phyloP scores from a whole-genome alignment of 2,329 filamentous ascomycete genomes.

The Furcasterigmium furcatum region DNA sequence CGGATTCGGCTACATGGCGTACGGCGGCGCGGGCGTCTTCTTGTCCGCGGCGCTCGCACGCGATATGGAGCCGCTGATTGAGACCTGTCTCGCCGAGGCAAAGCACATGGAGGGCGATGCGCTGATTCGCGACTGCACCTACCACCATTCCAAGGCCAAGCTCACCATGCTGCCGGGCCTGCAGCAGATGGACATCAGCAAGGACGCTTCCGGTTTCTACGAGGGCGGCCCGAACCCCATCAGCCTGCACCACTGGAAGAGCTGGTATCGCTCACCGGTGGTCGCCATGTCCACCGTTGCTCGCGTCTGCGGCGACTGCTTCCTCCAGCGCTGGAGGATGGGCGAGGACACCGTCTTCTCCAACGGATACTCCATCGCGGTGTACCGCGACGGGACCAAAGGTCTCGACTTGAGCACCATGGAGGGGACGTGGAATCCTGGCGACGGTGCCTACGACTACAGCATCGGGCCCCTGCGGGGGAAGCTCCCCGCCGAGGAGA shows the following conservation, averaged over 20 bases:
- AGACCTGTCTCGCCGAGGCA: constrained; percentile 43
- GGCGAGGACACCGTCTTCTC: constrained; percentile 45
- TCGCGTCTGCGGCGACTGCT: constrained; percentile 54
- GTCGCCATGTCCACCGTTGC: constrained; percentile 45
- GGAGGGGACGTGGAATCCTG: constrained; percentile 51
- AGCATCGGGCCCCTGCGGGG: constrained; percentile 49
- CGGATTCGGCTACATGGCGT: constrained; percentile 56
- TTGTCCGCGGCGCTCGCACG: constrained; percentile 48
- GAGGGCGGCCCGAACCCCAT: constrained; percentile 52
- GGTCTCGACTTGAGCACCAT: constrained; percentile 39
- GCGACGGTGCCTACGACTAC: constrained; percentile 44
- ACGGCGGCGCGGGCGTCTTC: constrained; percentile 59
- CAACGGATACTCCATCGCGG: constrained; percentile 56
- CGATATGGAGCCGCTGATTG: constrained; percentile 42
- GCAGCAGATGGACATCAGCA: constrained; percentile 54
- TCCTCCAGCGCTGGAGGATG: constrained; percentile 53
- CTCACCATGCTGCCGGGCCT: constrained; percentile 54
- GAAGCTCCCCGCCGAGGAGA: constrained; percentile 30
- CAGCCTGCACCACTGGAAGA: constrained; percentile 62
- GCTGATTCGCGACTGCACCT: constrained; percentile 55
- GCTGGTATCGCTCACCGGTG: constrained; percentile 51
- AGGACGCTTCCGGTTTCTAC: constrained; percentile 57
- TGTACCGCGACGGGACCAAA: constrained; percentile 38
- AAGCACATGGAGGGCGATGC: constrained; percentile 46
- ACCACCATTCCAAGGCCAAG: constrained; percentile 47